phyloP scores from a whole-genome alignment of 805 yeast species.

The Candida arabinofermentans region DNA sequence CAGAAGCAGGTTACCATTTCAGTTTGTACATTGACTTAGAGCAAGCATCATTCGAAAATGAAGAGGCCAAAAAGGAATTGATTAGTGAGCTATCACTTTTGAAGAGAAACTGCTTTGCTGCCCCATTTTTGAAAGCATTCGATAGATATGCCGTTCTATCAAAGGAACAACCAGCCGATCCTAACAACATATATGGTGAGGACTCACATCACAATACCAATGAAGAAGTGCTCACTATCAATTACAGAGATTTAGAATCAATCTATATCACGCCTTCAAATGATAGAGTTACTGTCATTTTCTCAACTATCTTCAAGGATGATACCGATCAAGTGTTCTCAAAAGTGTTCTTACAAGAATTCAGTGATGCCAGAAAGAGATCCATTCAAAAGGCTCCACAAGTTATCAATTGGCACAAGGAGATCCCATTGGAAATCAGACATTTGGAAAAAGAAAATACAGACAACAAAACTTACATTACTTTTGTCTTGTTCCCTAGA shows the following conservation, averaged over 20 bases:
- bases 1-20: conserved; percentile 80
- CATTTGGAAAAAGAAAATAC: conserved; percentile 37
- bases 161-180: conserved; percentile 33
- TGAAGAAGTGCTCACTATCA: conserved; percentile 61
- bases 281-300: conserved; percentile 95
- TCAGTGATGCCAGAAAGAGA: conserved; percentile 92
- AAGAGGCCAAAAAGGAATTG: conserved; percentile 47
- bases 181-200: conserved; percentile 39
- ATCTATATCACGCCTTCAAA: conserved; percentile 87
- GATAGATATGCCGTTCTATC: conserved; percentile 69
- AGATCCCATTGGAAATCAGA: conserved; percentile 87
- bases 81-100: conserved; percentile 66
- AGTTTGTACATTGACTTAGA: conserved; percentile 63
- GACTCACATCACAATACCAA: conserved; percentile 36
- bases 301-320: conserved; percentile 91
- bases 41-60: conserved; percentile 23
- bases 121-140: conserved; percentile 89
- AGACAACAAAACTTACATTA: conserved; percentile 42
- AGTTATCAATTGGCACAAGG: conserved; percentile 83
- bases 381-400: conserved; percentile 98
- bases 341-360: conserved; percentile 86
- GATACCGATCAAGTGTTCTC: conserved; percentile 94
- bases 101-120: conserved; percentile 85
- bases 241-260: conserved; percentile 90
- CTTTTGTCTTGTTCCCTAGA: conserved; percentile 78